Conservation (phyloP, 345 rosid genomes). For the Populus euphratica region DNA sequence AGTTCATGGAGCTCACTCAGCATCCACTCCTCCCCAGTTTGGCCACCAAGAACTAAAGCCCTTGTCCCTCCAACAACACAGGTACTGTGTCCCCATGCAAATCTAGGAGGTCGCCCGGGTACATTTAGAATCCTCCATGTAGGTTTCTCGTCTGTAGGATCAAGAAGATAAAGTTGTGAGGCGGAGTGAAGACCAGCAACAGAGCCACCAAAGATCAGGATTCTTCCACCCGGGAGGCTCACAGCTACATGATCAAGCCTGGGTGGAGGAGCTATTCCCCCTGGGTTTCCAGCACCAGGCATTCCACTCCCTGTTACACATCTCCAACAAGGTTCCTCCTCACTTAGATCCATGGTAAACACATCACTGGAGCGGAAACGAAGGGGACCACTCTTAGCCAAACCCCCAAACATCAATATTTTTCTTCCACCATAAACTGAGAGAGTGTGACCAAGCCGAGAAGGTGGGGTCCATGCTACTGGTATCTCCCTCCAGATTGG, state of each 20-base stretch:
- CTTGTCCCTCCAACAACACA: constrained; percentile 92
- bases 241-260: constrained; percentile 89
- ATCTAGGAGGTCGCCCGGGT: constrained; percentile 73
- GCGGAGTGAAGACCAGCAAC: constrained; percentile 91
- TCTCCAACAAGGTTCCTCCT: constrained; percentile 86
- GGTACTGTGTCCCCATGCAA: constrained; percentile 94
- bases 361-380: constrained; percentile 84
- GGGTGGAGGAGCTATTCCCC: constrained; percentile 85
- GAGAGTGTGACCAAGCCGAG: constrained; percentile 75
- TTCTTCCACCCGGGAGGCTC: constrained; percentile 76
- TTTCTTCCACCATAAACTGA: constrained; percentile 82
- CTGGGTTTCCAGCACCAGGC: constrained; percentile 87
- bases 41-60: constrained; percentile 84
- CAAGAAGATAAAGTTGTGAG: constrained; percentile 80
- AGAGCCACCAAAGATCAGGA: constrained; percentile 78
- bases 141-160: constrained; percentile 85
- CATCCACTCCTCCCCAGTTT: constrained; percentile 96
- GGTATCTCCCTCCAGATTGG: constrained; percentile 89
- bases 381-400: constrained; percentile 83
- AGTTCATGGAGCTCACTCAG: constrained; percentile 80
- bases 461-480: constrained; percentile 86
- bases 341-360: constrained; percentile 81
- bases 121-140: constrained; percentile 85
- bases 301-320: constrained; percentile 75
- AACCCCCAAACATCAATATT: constrained; percentile 85